phyloP scores from a whole-genome alignment of 345 rosid species.

The Brassica nigra region DNA sequence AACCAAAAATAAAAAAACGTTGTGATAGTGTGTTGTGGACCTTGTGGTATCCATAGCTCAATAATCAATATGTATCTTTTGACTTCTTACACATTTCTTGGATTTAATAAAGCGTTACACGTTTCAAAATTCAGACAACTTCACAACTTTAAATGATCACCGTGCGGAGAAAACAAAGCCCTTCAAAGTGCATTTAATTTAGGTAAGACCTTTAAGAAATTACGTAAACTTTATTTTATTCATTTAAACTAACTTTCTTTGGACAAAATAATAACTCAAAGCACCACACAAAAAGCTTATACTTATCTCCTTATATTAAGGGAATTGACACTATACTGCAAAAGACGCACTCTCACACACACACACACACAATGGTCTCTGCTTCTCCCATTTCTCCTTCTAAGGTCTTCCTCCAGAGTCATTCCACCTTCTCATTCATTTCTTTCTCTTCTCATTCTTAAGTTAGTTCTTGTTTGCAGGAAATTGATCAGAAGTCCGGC shows the following conservation, averaged over 20 bases:
- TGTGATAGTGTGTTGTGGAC: background rate
- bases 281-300: slow-evolving; percentile 17
- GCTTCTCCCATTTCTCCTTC: slow-evolving; percentile 52
- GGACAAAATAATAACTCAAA: slow-evolving; percentile 9
- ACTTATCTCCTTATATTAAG: slow-evolving; percentile 9
- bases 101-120: slow-evolving; percentile 12
- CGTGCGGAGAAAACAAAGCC: slow-evolving; percentile 17
- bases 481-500: slow-evolving; percentile 35
- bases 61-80: background rate
- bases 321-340: slow-evolving; percentile 26
- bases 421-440: background rate
- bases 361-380: slow-evolving; percentile 54
- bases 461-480: slow-evolving; percentile 44
- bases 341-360: background rate
- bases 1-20: background rate
- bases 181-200: slow-evolving; percentile 27
- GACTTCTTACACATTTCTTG: slow-evolving; percentile 2
- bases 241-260: background rate
- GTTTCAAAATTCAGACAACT: slow-evolving; percentile 8
- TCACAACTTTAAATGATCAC: slow-evolving; percentile 20
- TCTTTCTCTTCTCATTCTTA: background rate
- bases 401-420: slow-evolving; percentile 42
- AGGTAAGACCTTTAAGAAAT: slow-evolving; percentile 10
- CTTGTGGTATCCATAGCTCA: background rate
- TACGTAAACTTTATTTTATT: background rate